These are phyloP conservation scores for Trichosporon sp. DNA, from an alignment of 1,284 basidiomycete genomes.

Conservation along the genomic window DNA sequence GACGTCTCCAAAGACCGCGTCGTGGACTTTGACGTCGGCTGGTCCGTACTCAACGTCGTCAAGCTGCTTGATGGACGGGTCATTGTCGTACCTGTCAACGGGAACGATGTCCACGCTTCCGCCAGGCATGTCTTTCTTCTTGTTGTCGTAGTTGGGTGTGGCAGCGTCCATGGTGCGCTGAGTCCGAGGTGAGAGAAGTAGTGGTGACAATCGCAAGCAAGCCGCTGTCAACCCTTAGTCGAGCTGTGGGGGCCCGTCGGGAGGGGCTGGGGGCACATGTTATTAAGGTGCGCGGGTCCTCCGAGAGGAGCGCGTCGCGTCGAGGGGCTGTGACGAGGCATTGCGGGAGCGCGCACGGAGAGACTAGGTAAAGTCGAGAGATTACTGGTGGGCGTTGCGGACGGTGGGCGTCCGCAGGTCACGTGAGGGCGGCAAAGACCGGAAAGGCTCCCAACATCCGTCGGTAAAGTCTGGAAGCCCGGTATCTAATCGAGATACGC, in stretches of 20 bases:
- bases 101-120: not conserved
- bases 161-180: not conserved
- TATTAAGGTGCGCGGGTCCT: not conserved
- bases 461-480: not conserved
- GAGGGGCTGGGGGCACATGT: not conserved
- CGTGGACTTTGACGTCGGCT: not conserved
- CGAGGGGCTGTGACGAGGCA: not conserved
- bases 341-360: not conserved
- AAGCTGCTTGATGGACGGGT: not conserved
- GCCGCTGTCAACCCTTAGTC: not conserved
- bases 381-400: not conserved
- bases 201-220: not conserved
- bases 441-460: not conserved
- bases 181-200: no score
- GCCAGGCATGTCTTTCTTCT: not conserved
- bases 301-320: not conserved
- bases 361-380: not conserved
- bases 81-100: not conserved
- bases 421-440: not conserved
- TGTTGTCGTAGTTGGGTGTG: not conserved
- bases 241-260: not conserved
- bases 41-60: not conserved
- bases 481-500: not conserved
- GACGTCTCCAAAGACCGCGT: not conserved
- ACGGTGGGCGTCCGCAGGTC: not conserved